A percentile compares a stretch with the other conserved stretches of the same genome.
phyloP scores from a whole-genome alignment of 345 rosid species.

The Cardamine chenopodiifolia region DNA sequence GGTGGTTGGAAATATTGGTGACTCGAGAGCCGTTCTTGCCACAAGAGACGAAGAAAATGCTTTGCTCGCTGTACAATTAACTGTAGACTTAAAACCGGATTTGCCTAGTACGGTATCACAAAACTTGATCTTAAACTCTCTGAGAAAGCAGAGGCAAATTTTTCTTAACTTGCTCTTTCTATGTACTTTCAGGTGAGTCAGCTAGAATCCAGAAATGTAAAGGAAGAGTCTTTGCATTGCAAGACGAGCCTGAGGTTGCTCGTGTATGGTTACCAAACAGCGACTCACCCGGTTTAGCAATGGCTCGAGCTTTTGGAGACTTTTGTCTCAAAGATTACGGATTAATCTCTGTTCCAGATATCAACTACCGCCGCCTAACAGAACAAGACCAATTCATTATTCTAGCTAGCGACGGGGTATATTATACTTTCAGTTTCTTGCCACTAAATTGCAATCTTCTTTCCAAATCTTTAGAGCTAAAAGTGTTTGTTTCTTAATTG shows the following conservation, averaged over 20 bases:
- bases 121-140: conserved; percentile 12
- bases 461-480: not conserved
- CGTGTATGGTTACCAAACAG: conserved; percentile 98
- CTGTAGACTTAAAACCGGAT: conserved; percentile 96
- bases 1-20: conserved; percentile 84
- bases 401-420: conserved; percentile 96
- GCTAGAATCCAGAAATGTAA: conserved; percentile 89
- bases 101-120: conserved; percentile 66
- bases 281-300: conserved; percentile 95
- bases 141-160: conserved; percentile 4
- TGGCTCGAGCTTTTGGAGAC: conserved; percentile 99
- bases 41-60: conserved; percentile 65
- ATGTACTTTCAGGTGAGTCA: conserved; percentile 68
- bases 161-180: not conserved
- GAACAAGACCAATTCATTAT: conserved; percentile 79
- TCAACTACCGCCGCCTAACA: conserved; percentile 63
- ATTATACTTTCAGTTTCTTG: conserved; percentile 5
- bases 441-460: not conserved
- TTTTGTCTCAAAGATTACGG: conserved; percentile 99
- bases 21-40: conserved; percentile 93
- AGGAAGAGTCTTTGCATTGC: conserved; percentile 96
- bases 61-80: conserved; percentile 74
- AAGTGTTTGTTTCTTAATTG: conserved; percentile 3
- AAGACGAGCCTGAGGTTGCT: conserved; percentile 98
- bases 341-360: conserved; percentile 84